Evolutionary conservation across 75 land plant genomes (phyloP), one percentile per base, ranked within the genome.

Genomic region (Azolla pinnata): DNA sequence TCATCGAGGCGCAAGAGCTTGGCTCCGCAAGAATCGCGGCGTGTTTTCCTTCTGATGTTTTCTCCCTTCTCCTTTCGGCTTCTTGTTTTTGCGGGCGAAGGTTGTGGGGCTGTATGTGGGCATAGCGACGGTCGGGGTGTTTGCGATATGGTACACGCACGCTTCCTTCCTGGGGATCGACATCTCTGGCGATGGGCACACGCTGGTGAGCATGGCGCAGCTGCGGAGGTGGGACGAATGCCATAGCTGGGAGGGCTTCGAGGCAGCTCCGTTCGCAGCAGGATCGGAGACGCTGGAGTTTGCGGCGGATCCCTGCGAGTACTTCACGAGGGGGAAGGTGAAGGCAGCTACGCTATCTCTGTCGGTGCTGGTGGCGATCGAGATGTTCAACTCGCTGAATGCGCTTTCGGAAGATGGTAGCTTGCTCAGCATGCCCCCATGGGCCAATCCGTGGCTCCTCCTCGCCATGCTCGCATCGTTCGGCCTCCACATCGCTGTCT

Each of bases 51-150:
- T n/a, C n/a, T n/a, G n/a, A n/a, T n/a, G n/a, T n/a, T n/a, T n/a
- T n/a, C n/a, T n/a, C n/a, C 42, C 14, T 14, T 38, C 42, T 38
- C 42, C 14, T 14, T 38, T 38, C 42, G 7, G 10, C 14, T 38
- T 38, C 42, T 7, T 38, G 42, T 38, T 7, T 38, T 7, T 38
- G 42, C 14, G 42, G 7, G 42, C 42, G 53, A 80, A 90, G 97
- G 93, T 82, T n/a, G 81, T 90, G 58, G 97, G 97, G 38, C 68
- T 68, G 14, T 90, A 90, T 68, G 97, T 90, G 20, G 97, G 97
- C 21, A 42, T 90, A 59, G 97, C 97, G 38, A 90, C 97, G 7
- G 92, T 87, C 1, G 97, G 97, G 25, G 40, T 84, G 7, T 87
- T 83, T 51, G 59, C 76, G 33, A n/a, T 90, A 49, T 90, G 97